Evolutionary conservation across 345 rosid species (phyloP), one percentile per base, ranked within the genome.

Genomic region (Excoecaria cochinchinensis): DNA sequence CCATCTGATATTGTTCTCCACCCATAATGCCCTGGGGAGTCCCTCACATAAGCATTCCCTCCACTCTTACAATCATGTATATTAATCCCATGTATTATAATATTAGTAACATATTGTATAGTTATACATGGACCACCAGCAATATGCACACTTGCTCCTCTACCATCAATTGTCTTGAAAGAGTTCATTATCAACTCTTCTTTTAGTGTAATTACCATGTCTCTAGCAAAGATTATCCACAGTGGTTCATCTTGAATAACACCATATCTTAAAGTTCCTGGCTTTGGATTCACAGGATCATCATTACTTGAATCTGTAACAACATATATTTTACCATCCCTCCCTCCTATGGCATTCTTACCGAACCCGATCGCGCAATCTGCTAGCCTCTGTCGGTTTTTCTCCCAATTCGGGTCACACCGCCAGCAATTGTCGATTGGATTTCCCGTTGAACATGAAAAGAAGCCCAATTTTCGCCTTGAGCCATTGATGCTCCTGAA

Each of bases 1-100:
- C 83, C 83, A 25, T 80, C 83, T 48, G 83, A 80, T 15, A 71
- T 59, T n/a, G 79, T 80, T 73, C 83, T 72, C 83, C 83, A 76
- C 66, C 83, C 83, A 67, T 65, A 80, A 62, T 80, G 83, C 3
- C 69, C 24, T 0, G 83, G 83, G 4, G 76, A 71, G 38, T 80
- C 83, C 74, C 83, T 56, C 72, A 80, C 83, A 51, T 80, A 71
- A 67, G 79, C 73, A 61, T 80, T 80, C 56, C 83, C 83, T 38
- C 83, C 83, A 40, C 39, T 24, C 70, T 71, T 80, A 42, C 83
- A 80, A 13, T 80, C 83, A 60, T 80, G 83, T 22, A 80, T 71
- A 31, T 80, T 80, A 13, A 80, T 19, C 25, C 83, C 83, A 31
- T 80, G 83, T 4, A 80, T 71, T 51, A 80, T 80, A 60, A 80